Percentiles rank a stretch among this genome's conserved stretches.
Evolutionary conservation across 352 stramenopile species (phyloP).

Genomic region (Globisporangium emineosum): DNA sequence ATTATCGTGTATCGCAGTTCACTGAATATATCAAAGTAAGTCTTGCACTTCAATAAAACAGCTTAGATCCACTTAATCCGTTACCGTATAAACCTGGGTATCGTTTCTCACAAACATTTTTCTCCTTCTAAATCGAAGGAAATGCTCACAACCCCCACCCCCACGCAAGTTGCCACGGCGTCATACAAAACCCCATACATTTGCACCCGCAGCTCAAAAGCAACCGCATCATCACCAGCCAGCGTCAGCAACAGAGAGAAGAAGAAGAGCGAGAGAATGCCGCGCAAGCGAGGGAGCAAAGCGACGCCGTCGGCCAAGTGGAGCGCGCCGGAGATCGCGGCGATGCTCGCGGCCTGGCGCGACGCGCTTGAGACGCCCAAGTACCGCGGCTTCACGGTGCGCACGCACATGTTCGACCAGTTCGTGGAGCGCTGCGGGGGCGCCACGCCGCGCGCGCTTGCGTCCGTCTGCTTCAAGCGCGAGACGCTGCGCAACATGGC

Average conservation of each 20-base stretch:
- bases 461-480: conserved; percentile 1
- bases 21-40: no score
- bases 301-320: neutral
- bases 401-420: conserved; percentile 7
- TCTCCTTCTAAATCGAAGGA: neutral
- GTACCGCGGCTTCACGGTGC: neutral
- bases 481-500: conserved; percentile 4
- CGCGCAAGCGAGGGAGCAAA: neutral
- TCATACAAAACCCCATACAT: neutral
- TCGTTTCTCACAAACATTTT: neutral
- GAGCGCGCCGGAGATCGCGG: conserved; percentile 1
- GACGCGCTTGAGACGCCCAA: conserved; percentile 5
- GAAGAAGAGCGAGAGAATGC: neutral
- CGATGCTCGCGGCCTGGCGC: conserved; percentile 10
- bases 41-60: no score
- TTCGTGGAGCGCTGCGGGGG: conserved; percentile 10
- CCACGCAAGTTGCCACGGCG: neutral
- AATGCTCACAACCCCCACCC: neutral
- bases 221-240: neutral
- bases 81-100: neutral
- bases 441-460: neutral
- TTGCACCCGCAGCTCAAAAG: neutral
- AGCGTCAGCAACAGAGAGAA: neutral
- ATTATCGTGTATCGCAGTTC: no score
- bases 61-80: no score